Evolutionary conservation across 2,329 filamentous ascomycete genomes (phyloP).

Genomic region (Cordyceps farinosa): DNA sequence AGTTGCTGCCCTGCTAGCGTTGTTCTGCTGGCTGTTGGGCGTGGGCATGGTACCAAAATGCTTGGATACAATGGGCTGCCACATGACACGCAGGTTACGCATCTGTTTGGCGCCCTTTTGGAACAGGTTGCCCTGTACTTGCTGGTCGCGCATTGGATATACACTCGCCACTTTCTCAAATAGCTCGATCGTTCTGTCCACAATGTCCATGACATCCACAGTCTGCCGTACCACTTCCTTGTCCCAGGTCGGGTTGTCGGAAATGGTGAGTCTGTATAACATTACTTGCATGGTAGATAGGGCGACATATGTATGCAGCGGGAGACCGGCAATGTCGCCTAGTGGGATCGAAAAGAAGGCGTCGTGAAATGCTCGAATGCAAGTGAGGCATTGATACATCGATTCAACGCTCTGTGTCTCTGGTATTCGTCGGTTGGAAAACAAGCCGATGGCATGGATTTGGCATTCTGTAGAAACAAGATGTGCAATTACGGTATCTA

Average conservation of each 20-base stretch:
- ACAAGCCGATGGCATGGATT: slow-evolving; percentile 33
- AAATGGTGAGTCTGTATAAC: slow-evolving; percentile 38
- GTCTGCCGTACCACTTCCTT: slow-evolving; percentile 34
- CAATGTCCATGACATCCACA: slow-evolving; percentile 33
- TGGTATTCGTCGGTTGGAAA: slow-evolving; percentile 30
- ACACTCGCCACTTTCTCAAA: slow-evolving; percentile 27
- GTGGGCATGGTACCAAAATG: slow-evolving; percentile 30
- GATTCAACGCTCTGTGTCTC: slow-evolving; percentile 31
- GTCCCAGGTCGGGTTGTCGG: slow-evolving; percentile 41
- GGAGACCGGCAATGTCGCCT: slow-evolving; percentile 29
- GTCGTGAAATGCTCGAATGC: slow-evolving; percentile 36
- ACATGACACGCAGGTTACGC: slow-evolving; percentile 31
- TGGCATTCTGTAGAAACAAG: slow-evolving; percentile 30
- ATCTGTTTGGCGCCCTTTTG: slow-evolving; percentile 35
- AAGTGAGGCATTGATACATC: slow-evolving; percentile 35
- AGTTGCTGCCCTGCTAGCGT: slow-evolving; percentile 8
- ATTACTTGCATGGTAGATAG: slow-evolving; percentile 35
- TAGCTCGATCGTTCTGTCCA: slow-evolving; percentile 34
- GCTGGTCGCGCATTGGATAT: slow-evolving; percentile 29
- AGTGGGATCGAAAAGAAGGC: slow-evolving; percentile 33
- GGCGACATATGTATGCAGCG: slow-evolving; percentile 34
- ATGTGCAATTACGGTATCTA: slow-evolving; percentile 32
- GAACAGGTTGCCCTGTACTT: slow-evolving; percentile 31
- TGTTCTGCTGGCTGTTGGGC: slow-evolving; percentile 26
- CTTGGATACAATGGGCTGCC: slow-evolving; percentile 35